A percentile compares a stretch with the other conserved stretches of the same genome.
Evolutionary conservation across 2,329 filamentous ascomycete genomes (phyloP).

Genomic region (Sordariomycetes sp.): DNA sequence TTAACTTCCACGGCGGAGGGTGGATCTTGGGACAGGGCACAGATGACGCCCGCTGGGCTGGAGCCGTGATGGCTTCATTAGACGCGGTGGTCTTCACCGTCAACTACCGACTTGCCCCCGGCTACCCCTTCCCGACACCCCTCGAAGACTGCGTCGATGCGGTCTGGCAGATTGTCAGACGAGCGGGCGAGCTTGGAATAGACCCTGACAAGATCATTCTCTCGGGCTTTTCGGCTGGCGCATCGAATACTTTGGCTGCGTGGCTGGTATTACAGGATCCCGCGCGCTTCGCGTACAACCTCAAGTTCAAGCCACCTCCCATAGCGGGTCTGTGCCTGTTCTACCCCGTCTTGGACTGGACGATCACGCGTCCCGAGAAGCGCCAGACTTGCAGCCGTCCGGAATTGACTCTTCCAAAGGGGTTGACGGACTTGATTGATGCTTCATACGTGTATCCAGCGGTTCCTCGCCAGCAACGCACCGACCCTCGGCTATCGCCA

Average conservation of each 20-base stretch:
- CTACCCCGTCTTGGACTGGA: constrained; percentile 56
- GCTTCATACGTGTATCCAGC: constrained; percentile 50
- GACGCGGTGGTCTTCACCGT: constrained; percentile 54
- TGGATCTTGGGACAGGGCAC: constrained; percentile 55
- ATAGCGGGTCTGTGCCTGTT: constrained; percentile 47
- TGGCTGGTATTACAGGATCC: constrained; percentile 37
- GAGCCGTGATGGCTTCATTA: constrained; percentile 38
- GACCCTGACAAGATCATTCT: constrained; percentile 47
- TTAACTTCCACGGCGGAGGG: constrained; percentile 61
- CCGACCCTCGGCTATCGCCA: constrained; percentile 48
- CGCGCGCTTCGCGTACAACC: constrained; percentile 25
- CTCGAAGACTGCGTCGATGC: constrained; percentile 59
- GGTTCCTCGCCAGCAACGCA: constrained; percentile 31
- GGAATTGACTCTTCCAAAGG: constrained; percentile 47
- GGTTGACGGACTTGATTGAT: constrained; percentile 55
- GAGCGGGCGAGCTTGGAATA: constrained; percentile 47
- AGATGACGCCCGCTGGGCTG: constrained; percentile 54
- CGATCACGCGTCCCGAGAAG: constrained; percentile 44
- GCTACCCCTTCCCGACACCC: constrained; percentile 53
- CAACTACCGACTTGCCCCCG: constrained; percentile 60
- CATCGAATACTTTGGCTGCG: constrained; percentile 41
- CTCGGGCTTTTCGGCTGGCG: constrained; percentile 57
- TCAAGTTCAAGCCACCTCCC: constrained; percentile 25
- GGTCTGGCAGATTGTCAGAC: constrained; percentile 47
- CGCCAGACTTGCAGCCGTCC: constrained; percentile 43